These are phyloP conservation scores for Colletotrichum orbiculare DNA, from an alignment of 2,329 filamentous ascomycete genomes.

Conservation along the genomic window DNA sequence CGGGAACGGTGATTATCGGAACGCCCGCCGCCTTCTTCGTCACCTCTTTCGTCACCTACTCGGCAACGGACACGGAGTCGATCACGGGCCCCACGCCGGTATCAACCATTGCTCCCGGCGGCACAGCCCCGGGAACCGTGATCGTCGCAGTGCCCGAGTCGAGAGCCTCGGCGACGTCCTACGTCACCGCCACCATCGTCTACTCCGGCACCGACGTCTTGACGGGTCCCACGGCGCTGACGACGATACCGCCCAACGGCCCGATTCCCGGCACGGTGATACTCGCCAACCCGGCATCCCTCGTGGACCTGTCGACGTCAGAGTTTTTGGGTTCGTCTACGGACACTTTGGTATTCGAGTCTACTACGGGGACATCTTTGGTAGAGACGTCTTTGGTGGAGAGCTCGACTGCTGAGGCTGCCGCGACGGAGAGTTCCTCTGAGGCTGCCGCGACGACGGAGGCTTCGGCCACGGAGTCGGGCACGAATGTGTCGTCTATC, in stretches of 20 bases:
- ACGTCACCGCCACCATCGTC: slow-evolving; percentile 1
- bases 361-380: neutral
- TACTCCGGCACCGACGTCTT: slow-evolving; percentile 7
- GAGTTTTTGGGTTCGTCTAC: neutral
- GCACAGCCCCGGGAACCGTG: slow-evolving; percentile 26
- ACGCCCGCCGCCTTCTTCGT: neutral
- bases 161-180: neutral
- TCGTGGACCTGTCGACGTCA: slow-evolving; percentile 7
- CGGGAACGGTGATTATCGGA: slow-evolving; percentile 20
- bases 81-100: slow-evolving; percentile 16
- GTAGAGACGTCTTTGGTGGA: slow-evolving; percentile 4
- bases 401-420: neutral
- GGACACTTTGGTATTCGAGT: neutral
- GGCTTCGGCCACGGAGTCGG: neutral
- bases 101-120: slow-evolving; percentile 16
- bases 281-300: neutral
- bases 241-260: slow-evolving; percentile 19
- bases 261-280: slow-evolving; percentile 28
- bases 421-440: neutral
- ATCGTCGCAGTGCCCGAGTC: slow-evolving; percentile 7
- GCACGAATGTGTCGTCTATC: neutral
- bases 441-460: neutral
- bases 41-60: neutral
- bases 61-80: neutral
- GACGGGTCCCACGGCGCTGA: neutral